These are phyloP conservation scores for Fusarium scirpi DNA, from an alignment of 2,329 filamentous ascomycete genomes.

Conservation along the genomic window DNA sequence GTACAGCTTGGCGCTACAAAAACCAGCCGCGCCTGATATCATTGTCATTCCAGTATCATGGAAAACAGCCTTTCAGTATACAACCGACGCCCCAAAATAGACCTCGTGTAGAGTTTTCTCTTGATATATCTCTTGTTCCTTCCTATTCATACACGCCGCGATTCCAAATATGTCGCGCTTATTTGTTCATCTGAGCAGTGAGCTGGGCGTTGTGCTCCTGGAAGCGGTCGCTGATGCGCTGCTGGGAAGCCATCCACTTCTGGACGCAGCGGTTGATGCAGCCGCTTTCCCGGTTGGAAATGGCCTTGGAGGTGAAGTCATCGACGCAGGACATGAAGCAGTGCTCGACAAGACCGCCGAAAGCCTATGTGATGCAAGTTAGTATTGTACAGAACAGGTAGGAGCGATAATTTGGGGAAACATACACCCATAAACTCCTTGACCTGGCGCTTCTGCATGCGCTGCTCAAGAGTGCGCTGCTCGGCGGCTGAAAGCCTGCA, in stretches of 20 bases:
- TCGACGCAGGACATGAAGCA: slow-evolving; percentile 98
- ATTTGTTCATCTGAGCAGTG: slow-evolving; percentile 62
- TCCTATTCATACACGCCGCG: slow-evolving; percentile 41
- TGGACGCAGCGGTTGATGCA: slow-evolving; percentile 96
- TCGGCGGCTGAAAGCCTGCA: slow-evolving; percentile 77
- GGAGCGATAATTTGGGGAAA: slow-evolving; percentile 37
- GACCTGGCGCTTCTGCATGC: slow-evolving; percentile 98
- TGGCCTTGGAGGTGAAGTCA: slow-evolving; percentile 97
- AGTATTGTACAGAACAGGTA: background rate
- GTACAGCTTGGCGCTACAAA: slow-evolving; percentile 40
- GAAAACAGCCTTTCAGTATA: slow-evolving; percentile 15
- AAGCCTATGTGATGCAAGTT: slow-evolving; percentile 47
- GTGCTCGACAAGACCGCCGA: slow-evolving; percentile 70
- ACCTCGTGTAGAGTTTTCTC: slow-evolving; percentile 12
- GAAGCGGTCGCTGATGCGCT: slow-evolving; percentile 92
- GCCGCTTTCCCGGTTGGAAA: slow-evolving; percentile 87
- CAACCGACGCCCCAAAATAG: slow-evolving; percentile 18
- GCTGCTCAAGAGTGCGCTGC: slow-evolving; percentile 91
- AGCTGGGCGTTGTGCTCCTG: slow-evolving; percentile 75
- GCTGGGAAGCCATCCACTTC: slow-evolving; percentile 93
- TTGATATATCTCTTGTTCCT: slow-evolving; percentile 11
- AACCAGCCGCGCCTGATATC: slow-evolving; percentile 25
- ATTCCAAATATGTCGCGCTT: slow-evolving; percentile 5
- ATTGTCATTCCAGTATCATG: slow-evolving; percentile 21
- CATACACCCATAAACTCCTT: slow-evolving; percentile 98